These are phyloP conservation scores for Phialophora tarda DNA, from an alignment of 2,329 filamentous ascomycete species.

Conservation along the genomic window DNA sequence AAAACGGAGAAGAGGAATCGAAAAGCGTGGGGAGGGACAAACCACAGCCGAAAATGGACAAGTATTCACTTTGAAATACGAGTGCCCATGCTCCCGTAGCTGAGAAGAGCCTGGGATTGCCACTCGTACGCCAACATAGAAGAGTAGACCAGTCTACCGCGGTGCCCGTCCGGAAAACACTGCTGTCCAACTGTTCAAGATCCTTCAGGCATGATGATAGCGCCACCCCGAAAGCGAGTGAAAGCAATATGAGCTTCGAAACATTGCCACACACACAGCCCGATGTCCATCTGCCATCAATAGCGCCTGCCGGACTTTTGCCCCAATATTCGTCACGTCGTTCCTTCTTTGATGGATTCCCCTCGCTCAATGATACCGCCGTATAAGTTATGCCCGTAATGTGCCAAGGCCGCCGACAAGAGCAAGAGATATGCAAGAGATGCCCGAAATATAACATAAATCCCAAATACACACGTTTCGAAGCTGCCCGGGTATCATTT, in stretches of 20 bases:
- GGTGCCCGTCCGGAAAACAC: not conserved
- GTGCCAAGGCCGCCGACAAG: not conserved
- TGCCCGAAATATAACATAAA: not conserved
- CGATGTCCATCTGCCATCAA: slow-evolving; percentile 10
- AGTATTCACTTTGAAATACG: not conserved
- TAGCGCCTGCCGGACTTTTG: slow-evolving; percentile 1
- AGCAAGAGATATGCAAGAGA: slow-evolving; percentile 3
- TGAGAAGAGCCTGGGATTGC: not conserved
- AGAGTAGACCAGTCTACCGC: not conserved
- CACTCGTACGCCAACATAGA: not conserved
- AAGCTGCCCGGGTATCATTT: not conserved
- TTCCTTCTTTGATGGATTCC: slow-evolving; percentile 1
- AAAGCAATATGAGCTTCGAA: not conserved
- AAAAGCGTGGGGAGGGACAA: too few species aligned
- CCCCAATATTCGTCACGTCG: slow-evolving; percentile 2
- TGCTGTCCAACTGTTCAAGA: not conserved
- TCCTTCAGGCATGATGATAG: not conserved
- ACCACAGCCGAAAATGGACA: not conserved
- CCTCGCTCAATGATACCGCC: slow-evolving; percentile 1
- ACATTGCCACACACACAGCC: slow-evolving; percentile 6
- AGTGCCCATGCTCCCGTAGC: not conserved
- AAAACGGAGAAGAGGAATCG: not conserved
- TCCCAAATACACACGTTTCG: not conserved
- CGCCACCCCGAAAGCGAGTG: not conserved
- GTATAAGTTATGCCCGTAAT: not conserved